Percentiles rank a stretch among this genome's conserved stretches.
These are phyloP conservation scores for Talaromyces islandicus DNA, from an alignment of 2,329 filamentous ascomycete genomes.

Conservation along the genomic window DNA sequence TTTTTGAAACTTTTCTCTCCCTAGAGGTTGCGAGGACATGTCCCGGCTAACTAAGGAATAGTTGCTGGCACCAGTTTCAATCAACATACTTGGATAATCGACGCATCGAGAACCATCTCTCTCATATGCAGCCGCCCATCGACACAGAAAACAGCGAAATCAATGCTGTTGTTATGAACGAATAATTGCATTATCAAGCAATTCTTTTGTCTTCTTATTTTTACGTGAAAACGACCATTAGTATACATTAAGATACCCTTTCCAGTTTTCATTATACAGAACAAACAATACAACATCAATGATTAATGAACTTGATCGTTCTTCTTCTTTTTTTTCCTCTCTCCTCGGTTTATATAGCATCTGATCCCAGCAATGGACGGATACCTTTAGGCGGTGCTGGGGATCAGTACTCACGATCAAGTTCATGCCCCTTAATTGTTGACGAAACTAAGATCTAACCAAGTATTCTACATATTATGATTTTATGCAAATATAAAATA, in stretches of 20 bases:
- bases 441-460: too few relatives aligned
- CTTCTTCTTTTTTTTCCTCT: neutral
- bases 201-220: neutral
- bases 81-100: slow-evolving; percentile 24
- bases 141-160: slow-evolving; percentile 17
- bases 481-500: too few relatives aligned
- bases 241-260: slow-evolving; percentile 1
- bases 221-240: neutral
- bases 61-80: slow-evolving; percentile 44
- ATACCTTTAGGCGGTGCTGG: too few relatives aligned
- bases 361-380: too few relatives aligned
- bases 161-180: slow-evolving; percentile 15
- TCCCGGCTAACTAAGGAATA: slow-evolving; percentile 13
- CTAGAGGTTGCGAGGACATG: neutral
- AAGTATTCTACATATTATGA: too few relatives aligned
- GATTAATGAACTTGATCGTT: neutral
- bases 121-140: slow-evolving; percentile 10
- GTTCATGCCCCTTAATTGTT: too few relatives aligned
- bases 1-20: neutral
- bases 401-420: too few relatives aligned
- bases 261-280: neutral
- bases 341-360: too few relatives aligned
- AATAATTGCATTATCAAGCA: slow-evolving; percentile 4
- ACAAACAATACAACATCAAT: neutral
- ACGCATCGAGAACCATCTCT: slow-evolving; percentile 22